Evolutionary conservation across 306 rosid species (phyloP), one percentile per base, ranked within the genome.

Genomic region (Dryas drummondii): DNA sequence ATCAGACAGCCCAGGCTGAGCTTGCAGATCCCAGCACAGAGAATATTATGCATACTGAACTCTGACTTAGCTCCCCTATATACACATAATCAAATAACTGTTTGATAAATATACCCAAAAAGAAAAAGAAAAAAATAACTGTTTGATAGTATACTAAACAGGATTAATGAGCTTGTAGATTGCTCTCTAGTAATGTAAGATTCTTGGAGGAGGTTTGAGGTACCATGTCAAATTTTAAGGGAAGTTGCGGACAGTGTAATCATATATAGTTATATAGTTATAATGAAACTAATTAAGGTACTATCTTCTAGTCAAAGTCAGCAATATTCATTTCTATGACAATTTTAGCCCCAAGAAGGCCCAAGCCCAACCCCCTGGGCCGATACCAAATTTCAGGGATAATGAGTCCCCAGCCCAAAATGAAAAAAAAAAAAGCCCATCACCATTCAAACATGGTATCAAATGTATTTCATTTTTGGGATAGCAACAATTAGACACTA

Each of bases 31-130:
- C 85, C 63, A 66, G 68, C 46, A 6, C 12, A 17, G 79, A 80
- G 22, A 53, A 82, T 71, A 83, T 76, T 74, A 84, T 71, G 79
- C 97, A 91, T 73, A 85, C 88, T 53, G 98, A 94, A 81, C 88
- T 91, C 78, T 91, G 79, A 86, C 37, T 71, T 70, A 32, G 37
- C 64, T 66, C 63, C 37, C 37, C 50, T 62, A 54, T 78, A 71
- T 40, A 60, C 71, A 73, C 72, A 70, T 78, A 73, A 76, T 70
- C 77, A 74, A 78, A 75, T 80, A 80, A 75, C 78, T 80, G 80
- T 75, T 80, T 73, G 60, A 67, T 81, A 46, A 46, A 32, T 32
- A 32, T 32, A 32, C 37, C 37, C 2, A 32, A 32, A 22, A 22
- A 22, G 22, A 22, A 22, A 22, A 22, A 22, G 0, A 19, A 19